phyloP scores from a whole-genome alignment of 2,329 filamentous ascomycete genomes.

The Aspergillus pseudotamarii region DNA sequence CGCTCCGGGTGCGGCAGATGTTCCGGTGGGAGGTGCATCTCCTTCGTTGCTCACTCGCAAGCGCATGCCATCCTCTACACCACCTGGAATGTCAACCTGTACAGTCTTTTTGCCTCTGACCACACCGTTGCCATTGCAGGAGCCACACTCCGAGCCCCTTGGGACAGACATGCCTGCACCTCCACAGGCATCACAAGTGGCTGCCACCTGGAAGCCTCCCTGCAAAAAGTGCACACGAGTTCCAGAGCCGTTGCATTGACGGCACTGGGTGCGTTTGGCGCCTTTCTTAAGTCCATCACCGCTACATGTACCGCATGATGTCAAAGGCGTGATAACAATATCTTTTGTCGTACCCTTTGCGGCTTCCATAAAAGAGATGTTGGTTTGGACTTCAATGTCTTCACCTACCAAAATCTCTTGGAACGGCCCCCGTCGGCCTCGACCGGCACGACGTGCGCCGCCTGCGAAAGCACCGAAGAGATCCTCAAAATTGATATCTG shows the following conservation, averaged over 20 bases:
- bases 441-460: constrained; percentile 55
- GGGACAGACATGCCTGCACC: constrained; percentile 78
- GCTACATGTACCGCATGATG: constrained; percentile 77
- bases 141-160: constrained; percentile 75
- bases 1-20: constrained; percentile 63
- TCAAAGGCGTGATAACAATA: constrained; percentile 81
- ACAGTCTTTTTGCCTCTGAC: constrained; percentile 81
- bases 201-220: constrained; percentile 94
- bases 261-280: constrained; percentile 71
- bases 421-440: constrained; percentile 68
- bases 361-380: constrained; percentile 93
- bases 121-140: constrained; percentile 81
- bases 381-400: constrained; percentile 91
- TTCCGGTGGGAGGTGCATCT: constrained; percentile 79
- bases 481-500: constrained; percentile 94
- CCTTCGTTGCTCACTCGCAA: constrained; percentile 83
- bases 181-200: constrained; percentile 79
- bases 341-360: constrained; percentile 88
- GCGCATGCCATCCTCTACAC: constrained; percentile 95
- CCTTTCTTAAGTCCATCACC: constrained; percentile 86
- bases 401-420: constrained; percentile 88
- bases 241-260: constrained; percentile 81
- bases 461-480: constrained; percentile 85
- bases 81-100: constrained; percentile 87
- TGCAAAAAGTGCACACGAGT: constrained; percentile 85